These are phyloP conservation scores for Candida sakaeoensis DNA, from an alignment of 805 yeast genomes.

Conservation along the genomic window DNA sequence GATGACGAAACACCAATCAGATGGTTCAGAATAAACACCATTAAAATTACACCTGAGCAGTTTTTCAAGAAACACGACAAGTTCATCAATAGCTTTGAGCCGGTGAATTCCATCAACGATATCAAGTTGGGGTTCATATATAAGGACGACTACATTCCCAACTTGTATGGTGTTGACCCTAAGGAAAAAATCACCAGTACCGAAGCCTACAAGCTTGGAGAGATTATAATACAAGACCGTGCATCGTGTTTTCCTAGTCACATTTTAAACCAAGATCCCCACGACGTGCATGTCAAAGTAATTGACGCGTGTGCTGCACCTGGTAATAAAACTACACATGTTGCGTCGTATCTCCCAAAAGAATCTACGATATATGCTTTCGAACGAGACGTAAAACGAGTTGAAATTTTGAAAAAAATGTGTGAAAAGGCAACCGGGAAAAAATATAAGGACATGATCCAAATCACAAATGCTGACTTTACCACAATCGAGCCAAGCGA, in stretches of 20 bases:
- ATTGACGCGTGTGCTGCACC: constrained; percentile 98
- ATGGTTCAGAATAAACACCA: constrained; percentile 75
- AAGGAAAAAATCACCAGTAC: constrained; percentile 63
- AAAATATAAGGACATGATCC: constrained; percentile 31
- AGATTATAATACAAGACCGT: constrained; percentile 87
- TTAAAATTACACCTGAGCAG: constrained; percentile 42
- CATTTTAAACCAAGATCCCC: constrained; percentile 56
- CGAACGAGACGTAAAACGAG: constrained; percentile 78
- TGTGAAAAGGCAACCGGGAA: constrained; percentile 58
- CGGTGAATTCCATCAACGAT: constrained; percentile 41
- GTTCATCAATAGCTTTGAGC: constrained; percentile 38
- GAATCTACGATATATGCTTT: constrained; percentile 65
- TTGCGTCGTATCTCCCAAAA: constrained; percentile 59
- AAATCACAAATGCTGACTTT: constrained; percentile 61
- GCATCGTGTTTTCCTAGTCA: constrained; percentile 96
- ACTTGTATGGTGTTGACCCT: constrained; percentile 81
- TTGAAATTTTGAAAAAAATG: constrained; percentile 71
- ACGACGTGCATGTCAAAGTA: constrained; percentile 50
- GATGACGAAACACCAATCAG: constrained; percentile 65
- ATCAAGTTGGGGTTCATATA: constrained; percentile 55
- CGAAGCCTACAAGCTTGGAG: constrained; percentile 69
- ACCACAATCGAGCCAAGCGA: constrained; percentile 56
- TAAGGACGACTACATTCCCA: constrained; percentile 69
- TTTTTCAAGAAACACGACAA: constrained; percentile 32
- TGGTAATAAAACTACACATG: constrained; percentile 94